These are phyloP conservation scores for Stylonectria norvegica DNA, from an alignment of 2,329 filamentous ascomycete genomes.

Conservation along the genomic window DNA sequence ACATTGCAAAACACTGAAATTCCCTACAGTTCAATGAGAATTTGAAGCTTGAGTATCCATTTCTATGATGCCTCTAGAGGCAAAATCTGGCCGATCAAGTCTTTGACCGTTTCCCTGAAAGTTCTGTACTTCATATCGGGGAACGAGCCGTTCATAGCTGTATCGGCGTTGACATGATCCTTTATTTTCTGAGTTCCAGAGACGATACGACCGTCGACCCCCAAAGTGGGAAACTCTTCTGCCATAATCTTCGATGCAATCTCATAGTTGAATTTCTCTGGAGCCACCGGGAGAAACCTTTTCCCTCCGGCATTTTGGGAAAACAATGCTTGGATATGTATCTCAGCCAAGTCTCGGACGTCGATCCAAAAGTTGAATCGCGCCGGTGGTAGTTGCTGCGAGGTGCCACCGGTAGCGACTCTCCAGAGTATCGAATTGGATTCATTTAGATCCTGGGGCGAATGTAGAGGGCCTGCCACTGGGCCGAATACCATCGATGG, in stretches of 20 bases:
- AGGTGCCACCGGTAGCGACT: constrained; percentile 1
- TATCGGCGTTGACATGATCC: constrained; percentile 1
- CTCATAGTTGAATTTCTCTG: constrained; percentile 12
- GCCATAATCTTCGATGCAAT: constrained; percentile 7
- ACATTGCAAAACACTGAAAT: too few relatives aligned
- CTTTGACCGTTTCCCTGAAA: too few relatives aligned
- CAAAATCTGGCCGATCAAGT: too few relatives aligned
- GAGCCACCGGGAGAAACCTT: constrained; percentile 6
- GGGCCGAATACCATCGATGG: constrained; percentile 12
- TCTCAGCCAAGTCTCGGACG: constrained; percentile 10
- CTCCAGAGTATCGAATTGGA: constrained; percentile 9
- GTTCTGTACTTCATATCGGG: too few relatives aligned
- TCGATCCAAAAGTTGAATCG: constrained; percentile 13
- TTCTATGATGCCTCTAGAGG: too few relatives aligned
- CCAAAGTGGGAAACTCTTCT: neutral
- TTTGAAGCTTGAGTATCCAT: too few relatives aligned
- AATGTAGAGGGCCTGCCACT: neutral
- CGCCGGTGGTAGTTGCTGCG: constrained; percentile 4
- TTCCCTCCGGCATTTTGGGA: constrained; percentile 4
- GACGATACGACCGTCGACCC: neutral
- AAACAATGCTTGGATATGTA: constrained; percentile 5
- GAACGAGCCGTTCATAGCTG: too few relatives aligned
- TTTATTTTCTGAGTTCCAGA: constrained; percentile 4
- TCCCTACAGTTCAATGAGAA: too few relatives aligned
- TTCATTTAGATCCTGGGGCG: constrained; percentile 7